These are phyloP conservation scores for Kwoniella mangroviensis DNA, from an alignment of 768 basidiomycete species.

Conservation along the genomic window DNA sequence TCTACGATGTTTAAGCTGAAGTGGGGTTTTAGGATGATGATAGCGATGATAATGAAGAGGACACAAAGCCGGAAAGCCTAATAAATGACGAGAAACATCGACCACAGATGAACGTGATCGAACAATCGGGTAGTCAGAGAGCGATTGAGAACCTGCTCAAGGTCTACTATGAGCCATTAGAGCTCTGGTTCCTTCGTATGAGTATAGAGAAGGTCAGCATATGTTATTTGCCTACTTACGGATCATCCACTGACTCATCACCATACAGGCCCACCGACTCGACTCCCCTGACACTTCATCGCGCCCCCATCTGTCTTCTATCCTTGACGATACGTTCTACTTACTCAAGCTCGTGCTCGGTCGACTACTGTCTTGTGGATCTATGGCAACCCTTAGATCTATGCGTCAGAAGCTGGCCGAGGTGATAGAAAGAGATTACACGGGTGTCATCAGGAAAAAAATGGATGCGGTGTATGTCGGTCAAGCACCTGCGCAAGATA, in stretches of 20 bases:
- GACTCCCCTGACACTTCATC: slow-evolving; percentile 74
- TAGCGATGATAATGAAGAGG: slow-evolving; percentile 15
- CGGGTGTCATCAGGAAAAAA: slow-evolving; percentile 77
- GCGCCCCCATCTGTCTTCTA: slow-evolving; percentile 61
- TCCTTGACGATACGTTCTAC: slow-evolving; percentile 88
- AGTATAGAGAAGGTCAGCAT: slow-evolving; percentile 80
- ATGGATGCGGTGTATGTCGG: slow-evolving; percentile 80
- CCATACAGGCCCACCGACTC: slow-evolving; percentile 79
- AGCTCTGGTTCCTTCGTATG: slow-evolving; percentile 85
- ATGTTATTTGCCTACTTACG: not conserved
- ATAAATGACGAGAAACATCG: not conserved
- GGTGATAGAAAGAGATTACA: slow-evolving; percentile 80
- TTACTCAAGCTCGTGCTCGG: slow-evolving; percentile 83
- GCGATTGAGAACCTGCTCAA: slow-evolving; percentile 71
- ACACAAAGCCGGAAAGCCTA: not conserved
- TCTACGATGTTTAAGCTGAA: not conserved
- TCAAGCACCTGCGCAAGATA: slow-evolving; percentile 58
- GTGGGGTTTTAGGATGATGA: slow-evolving; percentile 23
- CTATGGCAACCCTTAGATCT: slow-evolving; percentile 65
- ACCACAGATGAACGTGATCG: slow-evolving; percentile 36
- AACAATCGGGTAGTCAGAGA: slow-evolving; percentile 56
- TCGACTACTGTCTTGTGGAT: slow-evolving; percentile 78
- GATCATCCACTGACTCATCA: not conserved
- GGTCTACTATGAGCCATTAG: slow-evolving; percentile 83
- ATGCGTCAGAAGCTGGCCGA: slow-evolving; percentile 70